phyloP scores from a whole-genome alignment of 2,329 filamentous ascomycete genomes.

The Botrytis fabae region DNA sequence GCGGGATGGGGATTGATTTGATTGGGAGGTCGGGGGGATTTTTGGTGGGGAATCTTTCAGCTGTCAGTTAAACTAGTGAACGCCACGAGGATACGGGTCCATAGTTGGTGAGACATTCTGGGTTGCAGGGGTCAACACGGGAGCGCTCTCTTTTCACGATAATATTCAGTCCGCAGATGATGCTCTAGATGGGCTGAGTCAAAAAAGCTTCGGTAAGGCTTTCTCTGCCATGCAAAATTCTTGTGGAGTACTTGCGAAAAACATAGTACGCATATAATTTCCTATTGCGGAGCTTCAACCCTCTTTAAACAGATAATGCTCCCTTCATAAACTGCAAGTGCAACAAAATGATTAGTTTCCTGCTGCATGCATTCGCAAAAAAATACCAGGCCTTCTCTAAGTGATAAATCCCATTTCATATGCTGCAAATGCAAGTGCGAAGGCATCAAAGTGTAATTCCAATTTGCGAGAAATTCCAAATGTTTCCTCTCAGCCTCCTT shows the following conservation, averaged over 20 bases:
- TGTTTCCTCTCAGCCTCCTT: constrained; percentile 57
- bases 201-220: neutral
- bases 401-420: neutral
- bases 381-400: neutral
- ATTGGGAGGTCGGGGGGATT: neutral
- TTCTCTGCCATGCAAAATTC: neutral
- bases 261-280: neutral
- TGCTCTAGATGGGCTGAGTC: neutral
- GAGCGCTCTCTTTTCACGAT: neutral
- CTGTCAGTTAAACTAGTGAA: constrained; percentile 5
- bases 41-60: constrained; percentile 11
- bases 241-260: neutral
- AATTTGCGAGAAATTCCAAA: neutral
- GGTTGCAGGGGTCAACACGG: neutral
- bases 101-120: neutral
- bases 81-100: neutral
- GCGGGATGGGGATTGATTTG: neutral
- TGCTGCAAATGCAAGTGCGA: constrained; percentile 3
- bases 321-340: neutral
- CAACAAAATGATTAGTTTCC: neutral
- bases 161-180: neutral
- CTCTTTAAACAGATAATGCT: neutral
- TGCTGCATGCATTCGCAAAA: neutral
- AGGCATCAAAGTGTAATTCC: neutral
- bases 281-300: neutral